Evolutionary conservation across 192 early-diverging fungal genomes (phyloP), one percentile per base, ranked within the genome.

Genomic region (Coemansia aciculifera): DNA sequence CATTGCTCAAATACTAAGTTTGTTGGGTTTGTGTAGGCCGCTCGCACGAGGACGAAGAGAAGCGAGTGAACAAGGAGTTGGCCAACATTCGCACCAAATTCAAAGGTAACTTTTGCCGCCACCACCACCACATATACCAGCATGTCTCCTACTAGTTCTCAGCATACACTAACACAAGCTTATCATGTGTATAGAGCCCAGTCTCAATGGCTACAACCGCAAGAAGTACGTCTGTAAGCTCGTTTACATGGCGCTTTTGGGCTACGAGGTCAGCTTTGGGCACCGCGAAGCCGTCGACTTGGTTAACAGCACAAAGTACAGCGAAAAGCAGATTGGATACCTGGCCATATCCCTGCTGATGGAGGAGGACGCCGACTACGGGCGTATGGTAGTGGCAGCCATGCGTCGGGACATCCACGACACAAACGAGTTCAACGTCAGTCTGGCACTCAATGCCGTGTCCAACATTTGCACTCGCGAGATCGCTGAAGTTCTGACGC

Each of bases 201-300:
- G 76, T 62, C 78, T 99, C 64, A 96, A 92, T 79, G 97, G 98
- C 34, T 99, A 99, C 86, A 93, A 99, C 77, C 95, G 96, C 85
- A 98, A 97, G 85, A 99, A 99, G 72, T 99, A 99, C 79, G 95
- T 99, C 46, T 94, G 93, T 84, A 99, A 99, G 81, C 86, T 99
- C 17, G 75, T 99, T 49, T 99, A 99, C 86, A 99, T 99, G 94
- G 97, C 96, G 69, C 93, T 99, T 72, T 90, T 98, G 39, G 98
- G 98, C 12, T 99, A 94, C 89, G 94, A 98, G 38, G 90, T 99
- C 52, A 95, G 99, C 78, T 96, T 99, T 87, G 98, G 98, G 44
- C 95, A 98, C 73, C 86, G 93, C 78, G 98, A 99, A 69, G 94
- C 96, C 32, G 91, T 99, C 48, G 92, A 95, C 63, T 84, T 99